A percentile compares a stretch with the other conserved stretches of the same genome.
These are phyloP conservation scores for Flaveria floridana DNA, from an alignment of 140 eudicot genomes.

Conservation along the genomic window DNA sequence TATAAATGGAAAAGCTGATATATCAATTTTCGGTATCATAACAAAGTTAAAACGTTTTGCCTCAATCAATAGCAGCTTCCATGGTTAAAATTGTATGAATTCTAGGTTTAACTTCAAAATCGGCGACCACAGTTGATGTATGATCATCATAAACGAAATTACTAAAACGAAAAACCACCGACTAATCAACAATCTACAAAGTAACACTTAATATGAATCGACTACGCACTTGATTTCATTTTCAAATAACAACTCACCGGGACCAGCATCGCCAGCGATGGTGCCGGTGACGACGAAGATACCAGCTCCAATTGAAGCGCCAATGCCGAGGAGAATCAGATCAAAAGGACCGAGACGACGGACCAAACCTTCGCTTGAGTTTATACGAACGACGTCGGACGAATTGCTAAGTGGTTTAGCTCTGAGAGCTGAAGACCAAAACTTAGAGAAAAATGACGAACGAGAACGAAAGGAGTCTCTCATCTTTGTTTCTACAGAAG, in stretches of 20 bases:
- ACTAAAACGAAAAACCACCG: slow-evolving; percentile 13
- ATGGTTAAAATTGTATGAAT: background rate
- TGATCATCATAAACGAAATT: slow-evolving; percentile 18
- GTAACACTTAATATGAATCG: background rate
- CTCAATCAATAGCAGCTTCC: too few relatives aligned
- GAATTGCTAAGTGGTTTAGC: slow-evolving; percentile 53
- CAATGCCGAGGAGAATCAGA: slow-evolving; percentile 77
- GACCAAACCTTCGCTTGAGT: slow-evolving; percentile 57
- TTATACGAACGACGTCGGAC: slow-evolving; percentile 38
- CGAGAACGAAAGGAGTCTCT: slow-evolving; percentile 20
- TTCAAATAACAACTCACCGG: slow-evolving; percentile 45
- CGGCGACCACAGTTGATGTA: background rate
- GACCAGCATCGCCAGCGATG: slow-evolving; percentile 91
- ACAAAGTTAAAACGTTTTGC: too few relatives aligned
- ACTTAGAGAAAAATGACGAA: slow-evolving; percentile 39
- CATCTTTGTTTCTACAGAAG: slow-evolving; percentile 9
- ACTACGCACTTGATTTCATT: background rate
- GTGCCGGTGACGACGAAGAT: slow-evolving; percentile 97
- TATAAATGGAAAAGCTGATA: too few relatives aligned
- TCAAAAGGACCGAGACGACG: slow-evolving; percentile 87
- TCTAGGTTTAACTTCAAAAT: slow-evolving; percentile 1
- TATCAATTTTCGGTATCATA: too few relatives aligned
- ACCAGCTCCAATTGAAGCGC: slow-evolving; percentile 97
- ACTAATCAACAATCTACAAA: background rate
- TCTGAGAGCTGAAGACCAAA: slow-evolving; percentile 73